Base-by-base conservation (phyloP, 805 yeast species). In the Kodamaea kaohsiungensis region DNA sequence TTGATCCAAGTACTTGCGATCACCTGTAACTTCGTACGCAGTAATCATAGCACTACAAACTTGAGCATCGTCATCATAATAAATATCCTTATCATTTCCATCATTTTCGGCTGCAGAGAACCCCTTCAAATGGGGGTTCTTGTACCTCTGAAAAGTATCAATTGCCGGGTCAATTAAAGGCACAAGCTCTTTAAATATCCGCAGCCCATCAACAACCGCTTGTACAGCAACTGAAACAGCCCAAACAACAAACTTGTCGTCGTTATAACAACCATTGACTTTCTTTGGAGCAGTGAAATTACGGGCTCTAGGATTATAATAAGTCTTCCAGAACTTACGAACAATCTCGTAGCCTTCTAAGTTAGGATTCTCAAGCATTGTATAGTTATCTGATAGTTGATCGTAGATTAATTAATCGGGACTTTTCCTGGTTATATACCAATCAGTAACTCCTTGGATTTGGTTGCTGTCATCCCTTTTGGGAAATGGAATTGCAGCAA, bases 51-150 rank as follows among this genome's bases (percentile, higher is more conserved):
- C 87, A 60, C 84, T 75, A 13, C 88, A 86, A 12, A 86, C 83
- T 65, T 87, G 92, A 2, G 91, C 92, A 64, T 86, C 88, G 62
- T 87, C 92, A 62, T 87, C 91, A 57, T 84, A 84, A 66, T 86
- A 86, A 42, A 87, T 82, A 65, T 87, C 91, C 49, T 71, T 71
- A 65, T 86, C 86, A 46, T 80, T 85, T 18, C 80, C 79, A 51
- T 73, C 74, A 62, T 84, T 80, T 62, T 82, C 85, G 3, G 86
- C 85, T 1, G 90, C 91, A 43, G 87, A 81, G 68, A 78, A 87
- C 3, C 87, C 90, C 53, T 79, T 79, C 43, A 71, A 62, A 55
- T 75, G 68, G 5, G 73, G 71, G 59, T 82, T 80, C 67, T 80
- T 79, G 68, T 84, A 86, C 56, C 71, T 75, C 53, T 74, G 77